Base-by-base conservation (phyloP, 1,284 basidiomycete genomes). In the Erythrobasidium hasegawianum region DNA sequence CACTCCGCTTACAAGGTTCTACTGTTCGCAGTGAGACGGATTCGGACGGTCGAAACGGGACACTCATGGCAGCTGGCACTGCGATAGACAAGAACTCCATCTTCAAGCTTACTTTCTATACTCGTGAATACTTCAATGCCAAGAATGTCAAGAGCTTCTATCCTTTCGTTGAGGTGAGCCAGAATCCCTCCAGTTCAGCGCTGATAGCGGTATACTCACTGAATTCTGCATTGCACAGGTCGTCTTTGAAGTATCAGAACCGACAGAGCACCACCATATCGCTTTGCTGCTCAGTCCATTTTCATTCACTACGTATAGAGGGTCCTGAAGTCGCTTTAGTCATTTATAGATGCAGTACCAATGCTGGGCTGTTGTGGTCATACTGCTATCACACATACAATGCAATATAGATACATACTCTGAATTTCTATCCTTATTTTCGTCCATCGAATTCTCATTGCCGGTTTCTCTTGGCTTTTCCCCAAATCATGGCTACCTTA, bases 241-340 rank as follows among this genome's bases (percentile, higher is more conserved):
- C 47, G 71, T 75, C 18, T 76, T 76, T 67, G 73, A 75, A 55
- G 70, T 76, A 64, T 72, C 72, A 56, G 68, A 70, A 20, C 61
- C 72, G 0, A 67, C 69, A 20, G 73, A 75, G 57, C 75, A 76
- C 60, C 74, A 76, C 57, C 75, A 74, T 73, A 88, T 97, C 69
- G 93, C 93, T 0, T 81, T 97, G 14, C 79, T 97, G 27, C 86
- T 97, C 73, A 93, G 89, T 76, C 92, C 92, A 5, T 93, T 87
- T 79, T 89, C 88, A 1, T 97, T 87, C 77, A 93, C 92, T 16
- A 95, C 93, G 5, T 95, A 95, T 76, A 82, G 90, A 69, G 92
- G 92, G 7, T 71, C 69, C 60, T 71, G 55, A 57, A 20, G 26
- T n/a, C 8, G 8, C 10, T 57, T 20, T 54, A 33, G n/a, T n/a